phyloP scores from a whole-genome alignment of 306 rosid species.

The Vachellia collinsii region DNA sequence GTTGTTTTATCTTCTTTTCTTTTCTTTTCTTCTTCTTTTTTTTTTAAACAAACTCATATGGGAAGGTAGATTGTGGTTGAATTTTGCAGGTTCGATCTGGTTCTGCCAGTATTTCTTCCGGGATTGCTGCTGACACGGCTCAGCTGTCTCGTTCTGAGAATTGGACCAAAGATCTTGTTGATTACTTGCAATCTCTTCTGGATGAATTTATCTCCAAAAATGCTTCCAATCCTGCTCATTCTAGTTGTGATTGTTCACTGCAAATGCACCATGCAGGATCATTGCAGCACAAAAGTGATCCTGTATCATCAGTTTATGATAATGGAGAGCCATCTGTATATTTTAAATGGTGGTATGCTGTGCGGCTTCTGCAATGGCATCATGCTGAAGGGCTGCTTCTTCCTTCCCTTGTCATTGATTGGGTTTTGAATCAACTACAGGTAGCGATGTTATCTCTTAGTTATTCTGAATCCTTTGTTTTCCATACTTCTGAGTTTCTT shows the following conservation, averaged over 20 bases:
- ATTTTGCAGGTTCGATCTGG: slow-evolving; percentile 73
- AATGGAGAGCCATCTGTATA: slow-evolving; percentile 82
- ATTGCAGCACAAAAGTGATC: slow-evolving; percentile 60
- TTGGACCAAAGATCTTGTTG: slow-evolving; percentile 92
- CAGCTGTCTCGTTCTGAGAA: slow-evolving; percentile 82
- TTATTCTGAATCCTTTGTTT: neutral
- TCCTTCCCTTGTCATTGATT: slow-evolving; percentile 86
- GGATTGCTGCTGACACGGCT: slow-evolving; percentile 69
- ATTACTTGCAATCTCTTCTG: slow-evolving; percentile 79
- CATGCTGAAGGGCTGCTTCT: slow-evolving; percentile 84
- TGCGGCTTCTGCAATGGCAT: slow-evolving; percentile 93
- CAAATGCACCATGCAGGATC: slow-evolving; percentile 66
- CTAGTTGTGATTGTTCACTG: slow-evolving; percentile 63
- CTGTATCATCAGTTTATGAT: slow-evolving; percentile 53
- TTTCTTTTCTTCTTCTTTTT: no score
- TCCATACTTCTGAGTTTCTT: slow-evolving; percentile 6
- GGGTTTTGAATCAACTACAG: slow-evolving; percentile 93
- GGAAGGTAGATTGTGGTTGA: slow-evolving; percentile 47
- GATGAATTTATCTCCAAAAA: slow-evolving; percentile 77
- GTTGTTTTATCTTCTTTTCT: neutral
- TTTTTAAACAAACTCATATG: slow-evolving; percentile 15
- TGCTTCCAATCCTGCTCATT: slow-evolving; percentile 55
- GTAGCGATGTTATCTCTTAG: slow-evolving; percentile 40
- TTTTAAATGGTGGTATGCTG: slow-evolving; percentile 94
- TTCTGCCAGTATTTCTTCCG: slow-evolving; percentile 65